Conservation (phyloP, 2,329 filamentous ascomycete species). For the Coniochaeta sp. region DNA sequence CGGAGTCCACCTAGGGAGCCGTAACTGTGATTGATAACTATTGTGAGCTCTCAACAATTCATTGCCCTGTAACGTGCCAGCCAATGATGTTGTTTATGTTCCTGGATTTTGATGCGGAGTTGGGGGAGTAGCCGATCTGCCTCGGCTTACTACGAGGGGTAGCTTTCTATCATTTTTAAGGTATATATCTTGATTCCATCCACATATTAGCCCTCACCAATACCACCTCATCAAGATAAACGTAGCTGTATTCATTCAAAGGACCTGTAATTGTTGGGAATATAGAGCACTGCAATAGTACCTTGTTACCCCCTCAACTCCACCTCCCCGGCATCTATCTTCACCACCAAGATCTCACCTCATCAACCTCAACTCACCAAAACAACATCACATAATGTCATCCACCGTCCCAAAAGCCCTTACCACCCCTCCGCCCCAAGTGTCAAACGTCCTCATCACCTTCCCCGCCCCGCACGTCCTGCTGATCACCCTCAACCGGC, state of each 20-base stretch:
- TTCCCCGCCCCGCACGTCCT: constrained; percentile 48
- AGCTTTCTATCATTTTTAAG: no score
- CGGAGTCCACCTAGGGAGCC: no score
- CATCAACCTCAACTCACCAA: not conserved
- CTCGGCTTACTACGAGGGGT: constrained; percentile 1
- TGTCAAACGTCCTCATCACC: constrained; percentile 16
- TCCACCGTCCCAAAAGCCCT: constrained; percentile 3
- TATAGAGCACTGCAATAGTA: no score
- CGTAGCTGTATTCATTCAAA: no score
- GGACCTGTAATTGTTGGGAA: no score
- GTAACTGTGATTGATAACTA: not conserved
- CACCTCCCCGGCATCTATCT: not conserved
- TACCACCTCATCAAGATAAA: no score
- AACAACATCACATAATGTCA: not conserved
- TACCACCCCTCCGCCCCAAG: constrained; percentile 8
- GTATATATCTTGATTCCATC: no score
- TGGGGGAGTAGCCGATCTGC: not conserved
- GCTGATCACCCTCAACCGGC: constrained; percentile 53
- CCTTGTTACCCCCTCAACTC: no score
- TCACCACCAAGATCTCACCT: constrained; percentile 14
- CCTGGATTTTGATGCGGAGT: not conserved
- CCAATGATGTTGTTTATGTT: not conserved
- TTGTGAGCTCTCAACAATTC: not conserved
- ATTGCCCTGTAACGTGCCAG: not conserved
- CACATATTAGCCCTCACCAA: no score